Conservation (phyloP, 208 protist genomes). For the Acanthamoeba culbertsoni region DNA sequence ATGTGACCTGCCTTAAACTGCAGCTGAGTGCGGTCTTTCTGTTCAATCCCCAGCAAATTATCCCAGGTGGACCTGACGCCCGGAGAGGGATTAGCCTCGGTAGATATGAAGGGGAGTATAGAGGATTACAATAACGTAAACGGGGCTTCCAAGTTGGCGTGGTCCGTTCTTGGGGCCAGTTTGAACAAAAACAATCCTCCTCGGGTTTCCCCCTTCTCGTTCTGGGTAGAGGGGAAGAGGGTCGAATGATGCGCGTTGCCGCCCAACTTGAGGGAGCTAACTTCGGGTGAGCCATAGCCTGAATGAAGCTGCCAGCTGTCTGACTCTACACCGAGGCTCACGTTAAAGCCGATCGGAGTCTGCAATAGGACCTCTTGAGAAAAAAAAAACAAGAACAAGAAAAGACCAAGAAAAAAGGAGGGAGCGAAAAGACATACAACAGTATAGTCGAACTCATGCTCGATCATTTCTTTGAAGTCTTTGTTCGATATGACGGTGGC, state of each 20-base stretch:
- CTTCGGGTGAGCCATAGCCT: slow-evolving; percentile 18
- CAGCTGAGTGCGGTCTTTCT: neutral
- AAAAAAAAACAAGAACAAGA: neutral
- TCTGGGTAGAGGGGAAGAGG: slow-evolving; percentile 22
- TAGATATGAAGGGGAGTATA: neutral
- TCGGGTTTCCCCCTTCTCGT: neutral
- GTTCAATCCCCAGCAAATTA: slow-evolving; percentile 12
- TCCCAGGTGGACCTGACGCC: neutral
- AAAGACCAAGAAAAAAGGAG: neutral
- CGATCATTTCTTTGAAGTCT: slow-evolving; percentile 21
- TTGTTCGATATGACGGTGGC: slow-evolving; percentile 32
- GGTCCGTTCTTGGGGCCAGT: neutral
- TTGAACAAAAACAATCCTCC: slow-evolving; percentile 42
- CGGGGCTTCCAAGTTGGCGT: neutral
- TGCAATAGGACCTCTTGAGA: neutral
- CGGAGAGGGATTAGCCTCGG: neutral
- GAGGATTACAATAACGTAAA: neutral
- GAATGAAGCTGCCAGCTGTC: slow-evolving; percentile 39
- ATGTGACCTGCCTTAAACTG: slow-evolving; percentile 16
- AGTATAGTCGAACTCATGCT: slow-evolving; percentile 37
- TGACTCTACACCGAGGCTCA: neutral
- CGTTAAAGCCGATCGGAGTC: slow-evolving; percentile 41
- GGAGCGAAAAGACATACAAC: neutral
- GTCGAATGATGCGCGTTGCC: neutral
- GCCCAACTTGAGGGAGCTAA: slow-evolving; percentile 7